Percentiles rank a stretch among this genome's conserved stretches.
phyloP scores from a whole-genome alignment of 352 stramenopile genomes.

The Phytophthora brassicae region DNA sequence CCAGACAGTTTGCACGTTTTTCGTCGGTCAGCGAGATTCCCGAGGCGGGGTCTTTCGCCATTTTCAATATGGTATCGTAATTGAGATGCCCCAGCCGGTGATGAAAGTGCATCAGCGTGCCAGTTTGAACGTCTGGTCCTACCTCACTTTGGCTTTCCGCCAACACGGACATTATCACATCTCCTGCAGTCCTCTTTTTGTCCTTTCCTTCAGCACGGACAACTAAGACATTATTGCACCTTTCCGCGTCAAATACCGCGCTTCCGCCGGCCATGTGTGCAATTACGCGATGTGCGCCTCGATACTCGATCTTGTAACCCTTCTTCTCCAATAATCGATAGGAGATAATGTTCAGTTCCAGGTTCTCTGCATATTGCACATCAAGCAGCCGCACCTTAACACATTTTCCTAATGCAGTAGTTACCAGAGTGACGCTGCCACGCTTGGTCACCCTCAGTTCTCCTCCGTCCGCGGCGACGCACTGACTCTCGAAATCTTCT shows the following conservation, averaged over 20 bases:
- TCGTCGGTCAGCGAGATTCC: not conserved
- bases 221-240: slow-evolving; percentile 9
- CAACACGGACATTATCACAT: slow-evolving; percentile 13
- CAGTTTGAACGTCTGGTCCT: slow-evolving; percentile 5
- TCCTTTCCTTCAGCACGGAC: not conserved
- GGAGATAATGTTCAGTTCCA: slow-evolving; percentile 24
- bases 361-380: slow-evolving; percentile 10
- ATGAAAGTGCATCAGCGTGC: slow-evolving; percentile 16
- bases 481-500: too few species aligned
- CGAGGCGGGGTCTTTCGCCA: slow-evolving; percentile 3
- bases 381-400: slow-evolving; percentile 4
- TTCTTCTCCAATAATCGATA: slow-evolving; percentile 24
- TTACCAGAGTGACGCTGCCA: slow-evolving; percentile 5
- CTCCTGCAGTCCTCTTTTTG: not conserved
- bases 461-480: not conserved
- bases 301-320: slow-evolving; percentile 4
- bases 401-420: not conserved
- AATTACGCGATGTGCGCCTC: not conserved
- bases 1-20: slow-evolving; percentile 5
- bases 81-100: slow-evolving; percentile 5
- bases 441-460: not conserved
- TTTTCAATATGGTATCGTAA: slow-evolving; percentile 14
- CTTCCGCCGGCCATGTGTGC: not conserved
- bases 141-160: slow-evolving; percentile 4
- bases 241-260: not conserved